Evolutionary conservation across 371 early-diverging fungal genomes (phyloP).

Genomic region (Amoeboaphelidium protococcarum): DNA sequence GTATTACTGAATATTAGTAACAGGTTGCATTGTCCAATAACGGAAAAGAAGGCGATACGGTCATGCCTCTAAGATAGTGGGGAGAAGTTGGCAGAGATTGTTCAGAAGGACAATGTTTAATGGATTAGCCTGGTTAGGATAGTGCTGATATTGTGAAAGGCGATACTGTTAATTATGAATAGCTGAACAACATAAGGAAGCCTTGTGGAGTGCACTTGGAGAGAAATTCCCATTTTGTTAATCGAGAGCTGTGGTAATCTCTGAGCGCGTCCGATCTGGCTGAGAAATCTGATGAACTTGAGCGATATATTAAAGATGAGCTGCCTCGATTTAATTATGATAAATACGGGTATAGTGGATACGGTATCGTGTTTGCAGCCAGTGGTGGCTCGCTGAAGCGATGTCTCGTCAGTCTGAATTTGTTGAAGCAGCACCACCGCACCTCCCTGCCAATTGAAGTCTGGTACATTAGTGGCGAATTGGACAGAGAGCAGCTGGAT

Average conservation of each 20-base stretch:
- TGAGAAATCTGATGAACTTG: neutral
- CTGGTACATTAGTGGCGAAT: neutral
- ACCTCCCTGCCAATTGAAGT: neutral
- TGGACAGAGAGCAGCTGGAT: neutral
- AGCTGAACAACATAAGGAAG: no score
- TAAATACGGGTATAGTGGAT: neutral
- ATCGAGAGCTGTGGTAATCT: neutral
- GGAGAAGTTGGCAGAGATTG: no score
- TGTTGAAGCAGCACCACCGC: neutral
- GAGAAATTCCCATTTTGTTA: neutral
- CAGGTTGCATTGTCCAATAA: no score
- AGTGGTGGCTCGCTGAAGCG: neutral
- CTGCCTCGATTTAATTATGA: neutral
- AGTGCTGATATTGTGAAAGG: no score
- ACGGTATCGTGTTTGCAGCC: neutral
- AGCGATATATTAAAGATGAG: neutral
- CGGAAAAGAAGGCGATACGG: no score
- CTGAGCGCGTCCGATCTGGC: neutral
- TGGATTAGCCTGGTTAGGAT: no score
- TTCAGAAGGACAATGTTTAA: no score
- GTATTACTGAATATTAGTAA: no score
- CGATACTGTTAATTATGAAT: no score
- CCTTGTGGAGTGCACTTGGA: neutral
- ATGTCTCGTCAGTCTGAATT: neutral
- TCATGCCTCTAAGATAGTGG: no score